phyloP scores from a whole-genome alignment of 257 asterid species.

The Euphrasia confusa region DNA sequence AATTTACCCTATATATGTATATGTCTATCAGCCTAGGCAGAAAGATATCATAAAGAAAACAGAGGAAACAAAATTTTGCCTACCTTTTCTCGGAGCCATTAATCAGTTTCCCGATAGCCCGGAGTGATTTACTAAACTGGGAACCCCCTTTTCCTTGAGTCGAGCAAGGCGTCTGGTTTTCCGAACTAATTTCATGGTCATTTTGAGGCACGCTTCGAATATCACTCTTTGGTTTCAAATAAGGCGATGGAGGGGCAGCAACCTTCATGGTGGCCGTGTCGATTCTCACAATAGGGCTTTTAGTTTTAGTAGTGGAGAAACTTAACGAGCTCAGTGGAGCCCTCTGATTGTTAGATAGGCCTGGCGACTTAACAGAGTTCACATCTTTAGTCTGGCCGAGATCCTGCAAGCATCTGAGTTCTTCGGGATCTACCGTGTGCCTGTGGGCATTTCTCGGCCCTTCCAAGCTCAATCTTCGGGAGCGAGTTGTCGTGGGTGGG shows the following conservation, averaged over 20 bases:
- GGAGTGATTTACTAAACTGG: slow-evolving; percentile 73
- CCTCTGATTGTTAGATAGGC: background rate
- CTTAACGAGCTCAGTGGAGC: background rate
- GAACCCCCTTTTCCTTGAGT: slow-evolving; percentile 60
- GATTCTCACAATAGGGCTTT: background rate
- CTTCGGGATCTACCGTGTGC: slow-evolving; percentile 14
- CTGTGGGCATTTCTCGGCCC: slow-evolving; percentile 40
- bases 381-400: background rate
- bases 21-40: background rate
- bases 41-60: background rate
- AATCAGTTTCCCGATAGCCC: slow-evolving; percentile 70
- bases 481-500: slow-evolving; percentile 30
- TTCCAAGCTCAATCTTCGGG: slow-evolving; percentile 73
- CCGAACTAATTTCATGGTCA: slow-evolving; percentile 33
- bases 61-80: background rate
- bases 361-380: background rate
- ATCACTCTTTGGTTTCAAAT: slow-evolving; percentile 28
- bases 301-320: background rate
- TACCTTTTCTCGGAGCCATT: slow-evolving; percentile 83
- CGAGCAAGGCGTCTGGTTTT: slow-evolving; percentile 41
- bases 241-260: background rate
- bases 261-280: slow-evolving; percentile 7
- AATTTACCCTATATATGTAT: background rate
- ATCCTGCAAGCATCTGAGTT: slow-evolving; percentile 18
- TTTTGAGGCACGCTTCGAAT: slow-evolving; percentile 30